These are phyloP conservation scores for Ophiostoma perfectum DNA, from an alignment of 2,329 filamentous ascomycete species.

Conservation along the genomic window DNA sequence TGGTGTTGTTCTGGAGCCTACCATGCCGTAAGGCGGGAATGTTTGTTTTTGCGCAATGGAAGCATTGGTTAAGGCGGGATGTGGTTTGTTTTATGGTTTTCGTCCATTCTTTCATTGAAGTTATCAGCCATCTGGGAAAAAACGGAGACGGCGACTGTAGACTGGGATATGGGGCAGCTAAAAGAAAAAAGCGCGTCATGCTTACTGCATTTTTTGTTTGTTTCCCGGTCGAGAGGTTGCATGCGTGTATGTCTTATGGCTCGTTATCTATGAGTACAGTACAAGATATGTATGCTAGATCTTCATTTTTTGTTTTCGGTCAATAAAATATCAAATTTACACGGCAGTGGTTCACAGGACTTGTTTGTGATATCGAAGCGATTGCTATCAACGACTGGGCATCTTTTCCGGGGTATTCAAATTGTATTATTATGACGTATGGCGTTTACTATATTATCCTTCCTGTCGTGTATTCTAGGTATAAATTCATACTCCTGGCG, in stretches of 20 bases:
- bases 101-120: not conserved
- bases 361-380: too few species aligned
- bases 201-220: not conserved
- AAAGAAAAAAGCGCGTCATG: slow-evolving; percentile 10
- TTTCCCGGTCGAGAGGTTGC: not conserved
- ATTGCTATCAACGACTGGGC: too few species aligned
- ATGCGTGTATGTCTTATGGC: not conserved
- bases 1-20: slow-evolving; percentile 28
- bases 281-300: slow-evolving; percentile 5
- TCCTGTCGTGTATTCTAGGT: too few species aligned
- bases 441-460: too few species aligned
- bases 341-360: too few species aligned
- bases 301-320: not conserved
- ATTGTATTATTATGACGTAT: not conserved
- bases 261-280: not conserved
- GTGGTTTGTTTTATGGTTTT: slow-evolving; percentile 7
- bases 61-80: slow-evolving; percentile 1
- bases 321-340: not conserved
- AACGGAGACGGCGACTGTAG: slow-evolving; percentile 5
- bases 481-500: too few species aligned
- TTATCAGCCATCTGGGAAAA: slow-evolving; percentile 8
- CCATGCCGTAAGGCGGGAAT: slow-evolving; percentile 19
- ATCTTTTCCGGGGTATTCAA: not conserved
- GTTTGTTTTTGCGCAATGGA: not conserved
- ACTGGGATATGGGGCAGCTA: slow-evolving; percentile 2